A percentile compares a stretch with the other conserved stretches of the same genome.
Conservation (phyloP, 1,284 basidiomycete species). For the Rhodotorula mucilaginosa region DNA sequence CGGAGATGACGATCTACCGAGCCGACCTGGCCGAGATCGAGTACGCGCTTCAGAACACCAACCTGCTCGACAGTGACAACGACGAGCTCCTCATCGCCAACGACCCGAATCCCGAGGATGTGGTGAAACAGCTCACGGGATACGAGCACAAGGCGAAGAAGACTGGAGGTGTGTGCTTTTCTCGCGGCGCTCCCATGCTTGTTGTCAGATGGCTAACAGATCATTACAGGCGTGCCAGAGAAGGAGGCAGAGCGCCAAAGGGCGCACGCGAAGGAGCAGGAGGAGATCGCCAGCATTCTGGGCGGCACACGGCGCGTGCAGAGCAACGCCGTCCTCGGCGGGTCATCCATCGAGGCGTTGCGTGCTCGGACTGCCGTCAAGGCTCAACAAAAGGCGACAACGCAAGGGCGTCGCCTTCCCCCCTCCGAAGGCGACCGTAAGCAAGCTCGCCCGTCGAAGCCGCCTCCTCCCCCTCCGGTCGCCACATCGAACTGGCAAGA, state of each 20-base stretch:
- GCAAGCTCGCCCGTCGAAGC: not conserved
- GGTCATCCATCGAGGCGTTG: conserved; percentile 9
- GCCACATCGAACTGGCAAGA: not conserved
- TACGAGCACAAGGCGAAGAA: conserved; percentile 4
- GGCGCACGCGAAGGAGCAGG: conserved; percentile 13
- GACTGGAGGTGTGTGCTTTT: conserved; percentile 5
- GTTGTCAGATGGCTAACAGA: not conserved
- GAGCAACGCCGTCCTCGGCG: conserved; percentile 24
- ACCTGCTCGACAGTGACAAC: conserved; percentile 10
- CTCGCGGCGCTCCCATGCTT: not conserved
- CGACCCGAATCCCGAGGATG: conserved; percentile 12
- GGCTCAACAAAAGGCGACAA: not conserved
- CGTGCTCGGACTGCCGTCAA: not conserved
- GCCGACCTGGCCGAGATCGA: conserved; percentile 22
- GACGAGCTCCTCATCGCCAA: not conserved
- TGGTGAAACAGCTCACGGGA: conserved; percentile 21
- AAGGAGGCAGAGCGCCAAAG: not conserved
- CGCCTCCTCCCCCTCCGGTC: not conserved
- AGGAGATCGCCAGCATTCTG: conserved; percentile 22
- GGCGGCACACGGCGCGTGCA: not conserved
- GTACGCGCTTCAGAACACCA: conserved; percentile 7
- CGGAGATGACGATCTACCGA: conserved; percentile 26
- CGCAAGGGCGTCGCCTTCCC: not conserved
- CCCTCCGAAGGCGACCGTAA: not conserved
- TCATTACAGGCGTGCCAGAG: too few species aligned